Conservation (phyloP, 1,284 basidiomycete genomes). For the Apiotrichum mycotoxinovorans region DNA sequence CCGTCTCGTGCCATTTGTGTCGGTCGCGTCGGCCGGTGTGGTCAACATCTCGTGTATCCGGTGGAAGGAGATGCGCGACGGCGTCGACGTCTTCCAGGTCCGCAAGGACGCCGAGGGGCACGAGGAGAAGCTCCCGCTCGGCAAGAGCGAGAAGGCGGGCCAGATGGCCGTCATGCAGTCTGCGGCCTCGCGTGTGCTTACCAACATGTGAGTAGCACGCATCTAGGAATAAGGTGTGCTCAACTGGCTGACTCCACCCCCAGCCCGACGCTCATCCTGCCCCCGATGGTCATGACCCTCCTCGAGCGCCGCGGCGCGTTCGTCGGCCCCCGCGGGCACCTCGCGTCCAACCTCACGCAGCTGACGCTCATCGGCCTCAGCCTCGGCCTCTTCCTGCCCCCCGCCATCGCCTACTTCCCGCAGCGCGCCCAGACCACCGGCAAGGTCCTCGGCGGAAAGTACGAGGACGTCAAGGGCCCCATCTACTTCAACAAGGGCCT, state of each 20-base stretch:
- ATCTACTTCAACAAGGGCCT: conserved; percentile 57
- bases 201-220: conserved; percentile 52
- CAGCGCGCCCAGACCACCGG: conserved; percentile 51
- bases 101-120: conserved; percentile 25
- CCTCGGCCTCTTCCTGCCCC: conserved; percentile 55
- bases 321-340: conserved; percentile 44
- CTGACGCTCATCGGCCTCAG: conserved; percentile 53
- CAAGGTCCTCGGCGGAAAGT: conserved; percentile 46
- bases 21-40: conserved; percentile 54
- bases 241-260: not conserved
- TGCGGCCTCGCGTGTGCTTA: conserved; percentile 54
- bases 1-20: conserved; percentile 55
- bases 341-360: conserved; percentile 41
- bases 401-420: conserved; percentile 57
- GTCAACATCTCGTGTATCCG: conserved; percentile 56
- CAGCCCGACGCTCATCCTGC: conserved; percentile 56
- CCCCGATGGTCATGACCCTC: conserved; percentile 53
- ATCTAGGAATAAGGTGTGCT: not conserved
- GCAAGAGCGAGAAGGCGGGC: conserved; percentile 52
- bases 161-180: conserved; percentile 54
- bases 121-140: conserved; percentile 47
- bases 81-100: conserved; percentile 52
- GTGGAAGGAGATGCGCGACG: conserved; percentile 58
- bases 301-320: conserved; percentile 50
- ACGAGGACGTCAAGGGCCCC: conserved; percentile 41